Evolutionary conservation across 2,329 filamentous ascomycete species (phyloP).

Genomic region (Penicillium capsulatum): DNA sequence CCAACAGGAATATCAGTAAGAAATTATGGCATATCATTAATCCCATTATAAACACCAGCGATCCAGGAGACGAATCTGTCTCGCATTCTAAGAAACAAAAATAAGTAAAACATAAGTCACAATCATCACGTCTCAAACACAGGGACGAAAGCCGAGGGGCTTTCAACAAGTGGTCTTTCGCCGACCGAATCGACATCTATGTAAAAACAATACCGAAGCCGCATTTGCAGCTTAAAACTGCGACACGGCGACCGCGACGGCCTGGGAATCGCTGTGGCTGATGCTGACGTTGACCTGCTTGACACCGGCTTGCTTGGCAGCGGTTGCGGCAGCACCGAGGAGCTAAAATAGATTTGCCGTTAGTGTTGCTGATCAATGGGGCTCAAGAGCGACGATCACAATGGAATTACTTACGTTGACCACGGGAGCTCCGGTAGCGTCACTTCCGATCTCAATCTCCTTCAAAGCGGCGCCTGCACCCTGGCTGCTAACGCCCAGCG

Average conservation of each 20-base stretch:
- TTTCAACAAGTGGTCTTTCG: not conserved
- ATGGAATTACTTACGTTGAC: slow-evolving; percentile 66
- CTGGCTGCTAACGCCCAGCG: slow-evolving; percentile 77
- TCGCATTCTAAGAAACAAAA: slow-evolving; percentile 18
- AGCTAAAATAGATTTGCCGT: slow-evolving; percentile 56
- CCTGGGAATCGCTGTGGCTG: slow-evolving; percentile 90
- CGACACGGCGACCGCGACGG: slow-evolving; percentile 87
- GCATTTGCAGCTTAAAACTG: slow-evolving; percentile 36
- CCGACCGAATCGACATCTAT: slow-evolving; percentile 6
- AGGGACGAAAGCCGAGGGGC: slow-evolving; percentile 2
- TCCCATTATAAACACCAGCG: slow-evolving; percentile 26
- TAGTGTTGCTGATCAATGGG: slow-evolving; percentile 14
- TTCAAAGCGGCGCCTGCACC: slow-evolving; percentile 85
- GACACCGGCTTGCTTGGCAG: slow-evolving; percentile 80
- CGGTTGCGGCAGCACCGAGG: slow-evolving; percentile 74
- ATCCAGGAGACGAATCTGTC: slow-evolving; percentile 24
- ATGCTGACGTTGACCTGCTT: slow-evolving; percentile 90
- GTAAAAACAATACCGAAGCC: slow-evolving; percentile 5
- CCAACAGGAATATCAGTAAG: slow-evolving; percentile 1
- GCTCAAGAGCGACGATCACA: not conserved
- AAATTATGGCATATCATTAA: slow-evolving; percentile 22
- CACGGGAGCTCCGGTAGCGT: slow-evolving; percentile 74
- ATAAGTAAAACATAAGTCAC: slow-evolving; percentile 22
- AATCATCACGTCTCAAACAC: slow-evolving; percentile 25
- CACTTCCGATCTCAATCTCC: slow-evolving; percentile 87